phyloP scores from a whole-genome alignment of 768 basidiomycete genomes.

The Leccinum uliginosum region DNA sequence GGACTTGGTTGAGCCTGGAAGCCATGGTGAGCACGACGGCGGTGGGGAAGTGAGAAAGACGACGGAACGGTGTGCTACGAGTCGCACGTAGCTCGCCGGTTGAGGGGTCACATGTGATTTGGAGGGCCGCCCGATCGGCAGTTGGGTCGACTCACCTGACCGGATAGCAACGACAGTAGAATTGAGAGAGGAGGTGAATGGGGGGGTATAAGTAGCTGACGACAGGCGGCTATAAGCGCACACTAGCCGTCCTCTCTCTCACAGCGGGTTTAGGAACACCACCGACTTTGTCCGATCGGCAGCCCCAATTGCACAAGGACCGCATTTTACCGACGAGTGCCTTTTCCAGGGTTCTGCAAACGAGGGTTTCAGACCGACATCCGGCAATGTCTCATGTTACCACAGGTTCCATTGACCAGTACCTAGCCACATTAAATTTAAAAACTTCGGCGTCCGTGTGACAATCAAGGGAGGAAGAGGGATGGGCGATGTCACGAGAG shows the following conservation, averaged over 20 bases:
- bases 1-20: slow-evolving; percentile 56
- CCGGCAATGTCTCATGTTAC: background rate
- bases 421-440: slow-evolving; percentile 12
- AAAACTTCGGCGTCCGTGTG: slow-evolving; percentile 1
- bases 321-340: background rate
- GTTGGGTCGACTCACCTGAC: background rate
- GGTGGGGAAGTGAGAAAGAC: background rate
- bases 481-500: slow-evolving; percentile 9
- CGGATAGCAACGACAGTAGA: background rate
- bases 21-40: slow-evolving; percentile 37
- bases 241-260: background rate
- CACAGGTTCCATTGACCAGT: slow-evolving; percentile 15
- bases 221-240: background rate
- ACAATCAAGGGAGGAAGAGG: slow-evolving; percentile 15
- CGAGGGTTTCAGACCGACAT: background rate
- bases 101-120: slow-evolving; percentile 23
- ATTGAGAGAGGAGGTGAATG: background rate
- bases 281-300: slow-evolving; percentile 10
- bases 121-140: background rate
- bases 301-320: background rate
- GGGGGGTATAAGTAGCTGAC: slow-evolving; percentile 5
- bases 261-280: background rate
- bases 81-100: background rate
- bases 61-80: background rate
- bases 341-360: background rate